Base-by-base conservation (phyloP, 163 green algal genomes). In the Scenedesmus sp. region DNA sequence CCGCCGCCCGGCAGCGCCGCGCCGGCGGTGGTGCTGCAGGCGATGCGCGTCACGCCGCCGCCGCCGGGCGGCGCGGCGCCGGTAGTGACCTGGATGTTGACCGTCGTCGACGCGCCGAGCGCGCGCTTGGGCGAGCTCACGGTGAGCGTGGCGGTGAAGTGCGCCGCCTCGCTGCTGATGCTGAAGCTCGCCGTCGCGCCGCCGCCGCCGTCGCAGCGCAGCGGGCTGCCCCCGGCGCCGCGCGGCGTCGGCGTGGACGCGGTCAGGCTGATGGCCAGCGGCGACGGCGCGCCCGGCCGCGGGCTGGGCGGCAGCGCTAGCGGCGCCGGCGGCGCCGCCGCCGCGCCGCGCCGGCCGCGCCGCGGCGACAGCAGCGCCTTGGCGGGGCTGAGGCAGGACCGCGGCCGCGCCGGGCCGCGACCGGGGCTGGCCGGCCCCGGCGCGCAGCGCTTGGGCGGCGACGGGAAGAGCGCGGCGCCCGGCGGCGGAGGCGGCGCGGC, bases 101-200 rank as follows among this genome's bases (percentile, higher is more conserved):
- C 63, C 26, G 53, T 67, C 3, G 10, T 6, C n/a, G n/a, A 44
- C 14, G 48, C 53, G 34, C 64, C 9, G 14, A 47, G 28, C n/a
- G 53, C 36, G 17, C 54, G 53, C 36, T 22, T 77, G n/a, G 69
- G 69, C 20, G 54, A 67, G 2, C 33, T 67, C 4, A 77, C 69
- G 31, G 54, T 77, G 33, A 77, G 45, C 11, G 69, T 77, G 33
- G 69, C 69, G 10, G 36, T 77, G 69, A 77, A 67, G 24, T 66
- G 53, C 3, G 53, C 24, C 3, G 69, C 53, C 3, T 77, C 69
- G 24, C 53, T 77, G 69, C 54, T 77, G 69, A 77, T 64, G 54
- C 69, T 67, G 53, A 77, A 67, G 54, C 54, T 67, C 9, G 53
- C 57, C 5, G 69, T 58, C 29, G 69, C 18, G 22, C 62, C 28